These are phyloP conservation scores for Blumeria graminis DNA, from an alignment of 2,329 filamentous ascomycete genomes.

Conservation along the genomic window DNA sequence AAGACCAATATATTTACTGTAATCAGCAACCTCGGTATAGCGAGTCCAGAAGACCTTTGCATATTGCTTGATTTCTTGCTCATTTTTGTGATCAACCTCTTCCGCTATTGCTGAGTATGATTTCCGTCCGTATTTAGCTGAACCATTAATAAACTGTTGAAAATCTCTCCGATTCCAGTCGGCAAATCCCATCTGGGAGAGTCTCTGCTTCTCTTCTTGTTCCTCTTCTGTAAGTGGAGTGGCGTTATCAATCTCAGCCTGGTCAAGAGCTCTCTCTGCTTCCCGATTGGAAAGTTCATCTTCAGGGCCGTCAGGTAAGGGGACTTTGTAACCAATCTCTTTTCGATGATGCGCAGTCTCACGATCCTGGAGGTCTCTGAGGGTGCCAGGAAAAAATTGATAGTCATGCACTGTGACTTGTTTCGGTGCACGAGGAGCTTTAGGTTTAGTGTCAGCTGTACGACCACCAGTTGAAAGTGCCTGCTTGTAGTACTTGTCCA, in stretches of 20 bases:
- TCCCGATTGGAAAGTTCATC: constrained; percentile 70
- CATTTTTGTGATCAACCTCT: constrained; percentile 77
- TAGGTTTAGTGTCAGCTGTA: constrained; percentile 68
- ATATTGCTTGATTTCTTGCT: constrained; percentile 69
- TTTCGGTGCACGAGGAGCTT: constrained; percentile 85
- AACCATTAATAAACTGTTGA: constrained; percentile 92
- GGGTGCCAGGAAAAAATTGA: constrained; percentile 74
- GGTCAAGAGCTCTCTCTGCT: constrained; percentile 65
- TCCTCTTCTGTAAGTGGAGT: constrained; percentile 74
- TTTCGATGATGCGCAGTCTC: constrained; percentile 93
- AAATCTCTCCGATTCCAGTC: constrained; percentile 96
- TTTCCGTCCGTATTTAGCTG: constrained; percentile 69
- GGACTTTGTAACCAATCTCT: constrained; percentile 86
- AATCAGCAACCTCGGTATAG: constrained; percentile 75
- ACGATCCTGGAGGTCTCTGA: constrained; percentile 78
- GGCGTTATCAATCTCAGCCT: constrained; percentile 82
- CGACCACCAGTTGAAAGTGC: constrained; percentile 59
- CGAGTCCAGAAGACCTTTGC: constrained; percentile 93
- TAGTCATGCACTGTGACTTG: constrained; percentile 86
- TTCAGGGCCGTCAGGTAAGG: constrained; percentile 67
- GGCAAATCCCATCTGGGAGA: constrained; percentile 68
- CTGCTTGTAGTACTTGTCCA: constrained; percentile 95
- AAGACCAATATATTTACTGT: constrained; percentile 63
- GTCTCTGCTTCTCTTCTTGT: constrained; percentile 57
- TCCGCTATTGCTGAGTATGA: constrained; percentile 68